Evolutionary conservation across 345 rosid species (phyloP).

Genomic region (Syzygium grande): DNA sequence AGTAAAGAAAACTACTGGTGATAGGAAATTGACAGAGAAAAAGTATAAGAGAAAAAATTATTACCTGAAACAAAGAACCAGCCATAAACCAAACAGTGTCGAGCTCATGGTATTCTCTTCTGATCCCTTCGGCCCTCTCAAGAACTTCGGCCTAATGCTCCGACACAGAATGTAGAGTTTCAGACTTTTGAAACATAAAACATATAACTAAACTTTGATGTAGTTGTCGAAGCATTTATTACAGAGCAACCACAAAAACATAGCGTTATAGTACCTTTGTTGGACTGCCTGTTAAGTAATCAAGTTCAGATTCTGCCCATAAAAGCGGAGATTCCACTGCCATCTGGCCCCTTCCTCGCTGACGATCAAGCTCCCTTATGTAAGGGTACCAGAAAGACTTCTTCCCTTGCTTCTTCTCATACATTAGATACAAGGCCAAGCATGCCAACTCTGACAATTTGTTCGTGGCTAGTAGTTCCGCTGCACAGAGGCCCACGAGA

Average conservation of each 20-base stretch:
- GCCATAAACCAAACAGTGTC: constrained; percentile 99
- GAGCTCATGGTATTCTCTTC: constrained; percentile 87
- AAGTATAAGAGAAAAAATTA: not conserved
- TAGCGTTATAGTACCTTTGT: constrained; percentile 47
- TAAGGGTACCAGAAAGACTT: constrained; percentile 93
- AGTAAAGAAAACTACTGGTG: not conserved
- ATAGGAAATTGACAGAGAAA: not conserved
- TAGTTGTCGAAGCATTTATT: not conserved
- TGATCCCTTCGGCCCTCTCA: constrained; percentile 84
- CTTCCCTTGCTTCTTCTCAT: constrained; percentile 96
- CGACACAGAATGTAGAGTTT: constrained; percentile 7
- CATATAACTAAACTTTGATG: not conserved
- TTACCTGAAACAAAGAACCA: constrained; percentile 96
- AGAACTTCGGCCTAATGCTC: constrained; percentile 71
- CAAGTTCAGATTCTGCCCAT: constrained; percentile 87
- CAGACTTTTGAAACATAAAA: constrained; percentile 4
- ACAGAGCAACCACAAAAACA: not conserved
- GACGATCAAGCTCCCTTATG: constrained; percentile 96
- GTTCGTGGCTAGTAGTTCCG: constrained; percentile 84
- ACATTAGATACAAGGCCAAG: constrained; percentile 90
- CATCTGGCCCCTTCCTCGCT: constrained; percentile 87
- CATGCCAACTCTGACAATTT: constrained; percentile 92
- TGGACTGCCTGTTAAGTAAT: constrained; percentile 85
- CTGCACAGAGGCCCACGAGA: constrained; percentile 24
- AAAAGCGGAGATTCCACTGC: constrained; percentile 94